Evolutionary conservation across 73 alveolate genomes (phyloP).

Genomic region (Stentor roeselii): DNA sequence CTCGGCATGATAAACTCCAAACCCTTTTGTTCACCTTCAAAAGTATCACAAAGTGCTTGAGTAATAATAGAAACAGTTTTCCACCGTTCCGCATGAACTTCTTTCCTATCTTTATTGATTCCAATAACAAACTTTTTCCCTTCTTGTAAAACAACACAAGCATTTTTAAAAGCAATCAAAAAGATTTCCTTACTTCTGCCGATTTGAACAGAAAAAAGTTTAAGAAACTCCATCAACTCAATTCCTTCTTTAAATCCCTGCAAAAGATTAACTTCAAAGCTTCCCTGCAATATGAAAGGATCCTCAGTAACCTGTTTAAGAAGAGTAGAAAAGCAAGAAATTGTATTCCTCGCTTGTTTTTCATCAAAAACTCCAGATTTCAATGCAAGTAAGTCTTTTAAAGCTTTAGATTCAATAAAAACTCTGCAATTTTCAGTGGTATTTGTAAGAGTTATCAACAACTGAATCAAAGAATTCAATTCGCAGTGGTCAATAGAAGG

Average conservation of each 20-base stretch:
- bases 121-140: neutral
- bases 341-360: neutral
- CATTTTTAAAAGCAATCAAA: neutral
- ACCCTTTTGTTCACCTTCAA: constrained; percentile 20
- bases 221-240: neutral
- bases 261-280: neutral
- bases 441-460: neutral
- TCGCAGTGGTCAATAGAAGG: neutral
- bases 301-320: neutral
- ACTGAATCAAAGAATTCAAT: neutral
- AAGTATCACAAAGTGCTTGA: neutral
- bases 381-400: neutral
- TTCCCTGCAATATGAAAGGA: constrained; percentile 6
- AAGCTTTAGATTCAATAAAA: neutral
- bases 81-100: neutral
- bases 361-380: neutral
- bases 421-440: neutral
- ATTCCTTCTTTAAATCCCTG: neutral
- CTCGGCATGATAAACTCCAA: neutral
- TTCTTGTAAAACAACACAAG: neutral
- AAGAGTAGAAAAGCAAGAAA: too few relatives aligned
- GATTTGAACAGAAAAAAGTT: neutral
- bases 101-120: constrained; percentile 16
- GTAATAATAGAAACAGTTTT: neutral
- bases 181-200: constrained; percentile 6